Base-by-base conservation (phyloP, 805 yeast species). In the Sugiyamaella marilandica region DNA sequence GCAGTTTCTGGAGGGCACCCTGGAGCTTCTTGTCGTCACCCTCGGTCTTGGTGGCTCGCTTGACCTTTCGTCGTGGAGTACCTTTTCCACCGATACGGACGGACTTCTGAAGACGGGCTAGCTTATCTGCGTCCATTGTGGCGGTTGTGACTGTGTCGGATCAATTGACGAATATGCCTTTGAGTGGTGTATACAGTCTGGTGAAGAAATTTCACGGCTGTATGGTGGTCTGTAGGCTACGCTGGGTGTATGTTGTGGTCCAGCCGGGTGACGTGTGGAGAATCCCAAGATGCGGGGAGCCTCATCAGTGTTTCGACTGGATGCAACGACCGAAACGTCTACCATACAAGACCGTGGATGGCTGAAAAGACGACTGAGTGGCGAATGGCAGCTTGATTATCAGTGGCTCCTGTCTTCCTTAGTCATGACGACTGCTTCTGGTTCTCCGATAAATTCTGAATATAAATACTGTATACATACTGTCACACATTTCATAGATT, bases 1-100 rank as follows among this genome's bases (percentile, higher is more conserved):
- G 85, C 72, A 92, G 79, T 78, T 91, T 90, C 73, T 83, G 85
- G 75, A 92, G 79, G 68, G 92, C 82, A 65, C 84, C 87, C 76
- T 88, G 90, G 72, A 92, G 80, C 76, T 91, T 90, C 73, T 89
- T 79, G 77, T 91, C 96, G 66, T 83, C 89, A 58, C 71, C 75
- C 74, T 86, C 89, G 65, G 80, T 72, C 66, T 66, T 64, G 56
- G 60, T 63, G 63, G 75, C 70, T 79, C 89, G 88, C 82, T 86
- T 86, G 72, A 87, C 85, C 82, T 88, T 87, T 71, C 96, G 85
- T 81, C 99, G 90, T 72, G 91, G 85, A 68, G 78, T 73, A 36
- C 77, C 77, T 63, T 73, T 73, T 54, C 86, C 86, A 64, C 91
- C 94, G 65, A 85, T 84, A 69, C 94, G 91, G 78, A 80, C 84